Base-by-base conservation (phyloP, 345 rosid genomes). In the Citrus inodora region DNA sequence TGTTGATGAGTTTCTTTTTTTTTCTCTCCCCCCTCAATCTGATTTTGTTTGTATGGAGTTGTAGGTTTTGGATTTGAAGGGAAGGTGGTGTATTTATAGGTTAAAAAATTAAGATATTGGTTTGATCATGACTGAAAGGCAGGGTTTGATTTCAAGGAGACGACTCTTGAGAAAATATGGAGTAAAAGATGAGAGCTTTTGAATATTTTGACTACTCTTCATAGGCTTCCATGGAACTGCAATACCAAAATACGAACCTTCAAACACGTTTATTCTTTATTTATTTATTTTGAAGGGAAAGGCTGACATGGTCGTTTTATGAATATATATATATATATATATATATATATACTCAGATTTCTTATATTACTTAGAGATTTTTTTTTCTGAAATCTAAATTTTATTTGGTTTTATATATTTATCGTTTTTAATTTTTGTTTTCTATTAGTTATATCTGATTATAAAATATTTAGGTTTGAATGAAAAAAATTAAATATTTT, bases 261-360 rank as follows among this genome's bases (percentile, higher is more conserved):
- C 85, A 82, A 87, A 87, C 73, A 79, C 87, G 89, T 71, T 9
- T 8, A 8, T 14, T 32, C 5, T 10, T 46, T 46, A 0, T 46
- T 11, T 46, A 3, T 53, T 6, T 64, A 3, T 33, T 32, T 30
- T 30, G n/a, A 14, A 51, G 46, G 14, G 76, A 33, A 0, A 0
- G 9, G 60, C 73, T 76, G 79, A 76, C 33, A 56, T 76, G 73
- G 79, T 76, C 73, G n/a, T 46, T 25, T 46, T 13, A 46, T 46
- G 51, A 35, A 35, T 35, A 35, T 5, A 35, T 5, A 6, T 35
- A 35, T 35, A 35, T 35, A 35, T 33, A 33, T 33, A 33, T 32
- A 32, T 32, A 5, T 4, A 32, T 25, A 25, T 25, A 25, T 25
- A 40, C 48, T 42, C 48, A 10, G 14, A 42, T 42, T 42, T 42